Percentiles rank a stretch among this genome's conserved stretches.
Conservation (phyloP, 2,329 filamentous ascomycete genomes). For the Colletotrichum scovillei region DNA sequence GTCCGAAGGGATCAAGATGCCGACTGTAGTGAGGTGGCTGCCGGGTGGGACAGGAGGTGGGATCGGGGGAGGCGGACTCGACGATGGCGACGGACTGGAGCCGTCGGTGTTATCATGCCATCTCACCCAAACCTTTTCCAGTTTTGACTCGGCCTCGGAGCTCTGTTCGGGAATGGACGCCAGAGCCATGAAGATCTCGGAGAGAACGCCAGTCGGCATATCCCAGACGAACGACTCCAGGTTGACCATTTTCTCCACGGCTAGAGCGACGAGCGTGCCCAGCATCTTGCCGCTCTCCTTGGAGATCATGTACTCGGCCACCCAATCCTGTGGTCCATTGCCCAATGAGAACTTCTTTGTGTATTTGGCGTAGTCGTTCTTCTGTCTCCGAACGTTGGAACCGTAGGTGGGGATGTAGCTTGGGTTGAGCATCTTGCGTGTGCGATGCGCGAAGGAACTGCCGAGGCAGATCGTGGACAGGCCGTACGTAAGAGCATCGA, state of each 20-base stretch:
- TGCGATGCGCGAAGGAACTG: slow-evolving; percentile 55
- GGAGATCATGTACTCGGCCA: slow-evolving; percentile 82
- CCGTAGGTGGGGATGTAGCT: slow-evolving; percentile 31
- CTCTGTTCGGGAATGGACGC: slow-evolving; percentile 74
- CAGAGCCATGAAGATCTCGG: slow-evolving; percentile 84
- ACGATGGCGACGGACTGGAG: slow-evolving; percentile 46
- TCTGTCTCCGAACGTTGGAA: slow-evolving; percentile 27
- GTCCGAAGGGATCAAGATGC: slow-evolving; percentile 48
- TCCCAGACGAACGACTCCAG: slow-evolving; percentile 89
- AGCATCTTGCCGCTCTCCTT: slow-evolving; percentile 91
- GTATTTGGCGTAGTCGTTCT: slow-evolving; percentile 81
- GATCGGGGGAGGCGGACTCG: slow-evolving; percentile 40
- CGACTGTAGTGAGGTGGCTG: slow-evolving; percentile 54
- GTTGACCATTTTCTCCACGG: slow-evolving; percentile 82
- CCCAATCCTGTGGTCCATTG: slow-evolving; percentile 84
- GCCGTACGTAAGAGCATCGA: slow-evolving; percentile 86
- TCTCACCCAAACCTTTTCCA: slow-evolving; percentile 82
- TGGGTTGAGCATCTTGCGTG: slow-evolving; percentile 47
- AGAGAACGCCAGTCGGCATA: slow-evolving; percentile 86
- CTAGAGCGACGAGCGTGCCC: slow-evolving; percentile 82
- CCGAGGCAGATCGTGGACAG: slow-evolving; percentile 83
- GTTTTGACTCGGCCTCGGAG: slow-evolving; percentile 69
- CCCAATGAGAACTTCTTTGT: slow-evolving; percentile 86
- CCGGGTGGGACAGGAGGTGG: slow-evolving; percentile 44
- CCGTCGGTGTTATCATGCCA: slow-evolving; percentile 80